phyloP scores from a whole-genome alignment of 2,329 filamentous ascomycete genomes.

The Stachybotrys echinatus region DNA sequence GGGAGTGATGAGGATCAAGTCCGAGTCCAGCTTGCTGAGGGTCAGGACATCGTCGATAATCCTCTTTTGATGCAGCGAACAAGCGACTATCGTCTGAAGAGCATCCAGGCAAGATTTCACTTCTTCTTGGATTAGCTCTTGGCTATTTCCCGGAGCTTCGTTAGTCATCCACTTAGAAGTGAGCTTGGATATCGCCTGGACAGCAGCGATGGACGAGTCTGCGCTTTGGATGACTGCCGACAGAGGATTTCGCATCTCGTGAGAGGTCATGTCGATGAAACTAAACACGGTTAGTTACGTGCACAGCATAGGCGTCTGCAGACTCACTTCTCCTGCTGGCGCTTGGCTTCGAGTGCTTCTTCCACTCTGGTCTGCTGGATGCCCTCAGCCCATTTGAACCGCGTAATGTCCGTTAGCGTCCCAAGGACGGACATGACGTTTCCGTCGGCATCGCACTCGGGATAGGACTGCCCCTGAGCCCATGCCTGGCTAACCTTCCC shows the following conservation, averaged over 20 bases:
- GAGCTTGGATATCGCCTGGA: too few relatives aligned
- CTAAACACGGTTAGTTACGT: too few relatives aligned
- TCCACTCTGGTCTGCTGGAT: neutral
- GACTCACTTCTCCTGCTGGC: constrained; percentile 1
- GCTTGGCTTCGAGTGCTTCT: constrained; percentile 1
- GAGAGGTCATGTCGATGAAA: constrained; percentile 1
- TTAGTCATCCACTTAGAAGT: neutral
- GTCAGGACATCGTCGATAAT: constrained; percentile 1
- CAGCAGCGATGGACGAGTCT: neutral
- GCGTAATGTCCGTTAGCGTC: neutral
- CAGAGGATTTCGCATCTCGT: constrained; percentile 1
- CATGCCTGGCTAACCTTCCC: neutral
- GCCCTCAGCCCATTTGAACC: constrained; percentile 1
- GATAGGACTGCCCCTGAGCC: neutral
- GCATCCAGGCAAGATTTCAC: neutral
- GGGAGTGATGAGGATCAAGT: neutral
- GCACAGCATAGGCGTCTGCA: too few relatives aligned
- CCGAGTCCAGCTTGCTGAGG: neutral
- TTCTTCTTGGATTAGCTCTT: too few relatives aligned
- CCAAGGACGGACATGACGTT: neutral
- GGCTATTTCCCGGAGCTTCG: neutral
- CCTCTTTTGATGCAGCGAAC: neutral
- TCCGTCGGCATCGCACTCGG: neutral
- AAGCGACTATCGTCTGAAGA: neutral
- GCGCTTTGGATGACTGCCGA: neutral